A percentile compares a stretch with the other conserved stretches of the same genome.
These are phyloP conservation scores for Eucalyptus lansdowneana DNA, from an alignment of 345 rosid species.

Conservation along the genomic window DNA sequence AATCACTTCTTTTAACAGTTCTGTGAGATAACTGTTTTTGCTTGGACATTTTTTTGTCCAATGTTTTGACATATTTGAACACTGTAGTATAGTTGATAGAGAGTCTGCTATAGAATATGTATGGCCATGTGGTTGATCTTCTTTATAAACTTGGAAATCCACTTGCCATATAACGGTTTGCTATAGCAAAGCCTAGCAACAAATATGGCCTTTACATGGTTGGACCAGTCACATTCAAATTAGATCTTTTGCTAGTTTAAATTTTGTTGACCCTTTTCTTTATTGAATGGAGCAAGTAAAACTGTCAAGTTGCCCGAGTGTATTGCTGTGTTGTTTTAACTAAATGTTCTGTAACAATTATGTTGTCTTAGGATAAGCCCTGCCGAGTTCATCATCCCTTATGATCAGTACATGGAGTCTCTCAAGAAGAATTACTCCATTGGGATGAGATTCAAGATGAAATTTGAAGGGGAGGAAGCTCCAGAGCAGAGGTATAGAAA, in stretches of 20 bases:
- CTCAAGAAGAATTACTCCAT: constrained; percentile 50
- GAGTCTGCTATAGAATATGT: background rate
- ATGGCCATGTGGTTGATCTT: background rate
- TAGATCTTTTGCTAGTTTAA: background rate
- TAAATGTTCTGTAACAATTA: background rate
- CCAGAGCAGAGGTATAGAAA: constrained; percentile 67
- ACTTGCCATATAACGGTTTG: background rate
- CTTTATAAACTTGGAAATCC: background rate
- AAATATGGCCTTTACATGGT: background rate
- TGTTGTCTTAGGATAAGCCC: constrained; percentile 56
- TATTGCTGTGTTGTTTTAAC: background rate
- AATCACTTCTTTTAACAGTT: background rate
- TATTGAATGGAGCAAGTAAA: background rate
- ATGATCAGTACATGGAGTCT: constrained; percentile 64
- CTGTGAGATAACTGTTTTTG: background rate
- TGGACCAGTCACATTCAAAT: background rate
- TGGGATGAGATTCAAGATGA: constrained; percentile 93
- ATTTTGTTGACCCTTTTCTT: background rate
- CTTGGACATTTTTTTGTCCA: background rate
- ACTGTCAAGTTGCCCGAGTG: background rate
- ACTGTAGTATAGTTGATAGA: background rate
- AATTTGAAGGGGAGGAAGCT: constrained; percentile 88
- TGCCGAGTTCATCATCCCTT: constrained; percentile 76
- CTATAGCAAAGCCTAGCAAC: background rate
- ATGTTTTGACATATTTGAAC: background rate